phyloP scores from a whole-genome alignment of 225 moss, liverwort and hornwort species.

The Bryum argenteum region DNA sequence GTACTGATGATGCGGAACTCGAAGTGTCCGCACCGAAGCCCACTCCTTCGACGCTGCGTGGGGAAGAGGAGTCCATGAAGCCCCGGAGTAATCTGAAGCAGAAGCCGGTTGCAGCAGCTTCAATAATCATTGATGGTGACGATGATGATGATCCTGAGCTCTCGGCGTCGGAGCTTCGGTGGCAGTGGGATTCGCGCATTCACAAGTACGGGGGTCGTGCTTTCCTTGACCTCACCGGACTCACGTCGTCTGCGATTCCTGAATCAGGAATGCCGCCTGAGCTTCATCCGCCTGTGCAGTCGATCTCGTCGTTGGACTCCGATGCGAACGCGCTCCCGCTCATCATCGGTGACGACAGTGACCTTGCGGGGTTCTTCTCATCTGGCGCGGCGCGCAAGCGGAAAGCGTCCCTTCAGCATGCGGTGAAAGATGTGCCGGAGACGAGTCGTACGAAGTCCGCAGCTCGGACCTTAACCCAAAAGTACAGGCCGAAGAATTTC shows the following conservation, averaged over 20 bases:
- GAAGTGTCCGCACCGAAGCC: constrained; percentile 15
- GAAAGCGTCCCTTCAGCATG: constrained; percentile 29
- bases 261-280: constrained; percentile 25
- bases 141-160: constrained; percentile 73
- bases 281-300: constrained; percentile 36
- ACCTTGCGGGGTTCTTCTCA: constrained; percentile 27
- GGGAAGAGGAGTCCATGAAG: constrained; percentile 27
- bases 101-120: constrained; percentile 11
- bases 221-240: constrained; percentile 66
- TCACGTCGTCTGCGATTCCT: constrained; percentile 11
- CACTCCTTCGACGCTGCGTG: constrained; percentile 14
- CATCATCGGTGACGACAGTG: constrained; percentile 44
- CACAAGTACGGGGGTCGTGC: constrained; percentile 66
- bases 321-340: constrained; percentile 46
- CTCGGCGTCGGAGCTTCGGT: constrained; percentile 66
- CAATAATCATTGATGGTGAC: constrained; percentile 39
- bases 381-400: constrained; percentile 24
- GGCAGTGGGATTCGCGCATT: constrained; percentile 69
- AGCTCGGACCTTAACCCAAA: constrained; percentile 67
- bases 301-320: constrained; percentile 53
- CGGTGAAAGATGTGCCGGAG: constrained; percentile 31
- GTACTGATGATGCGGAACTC: constrained; percentile 34
- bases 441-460: constrained; percentile 7
- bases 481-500: constrained; percentile 81
- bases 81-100: constrained; percentile 8